Evolutionary conservation across 225 moss, liverwort and hornwort species (phyloP).

Genomic region (Straminergon stramineum): DNA sequence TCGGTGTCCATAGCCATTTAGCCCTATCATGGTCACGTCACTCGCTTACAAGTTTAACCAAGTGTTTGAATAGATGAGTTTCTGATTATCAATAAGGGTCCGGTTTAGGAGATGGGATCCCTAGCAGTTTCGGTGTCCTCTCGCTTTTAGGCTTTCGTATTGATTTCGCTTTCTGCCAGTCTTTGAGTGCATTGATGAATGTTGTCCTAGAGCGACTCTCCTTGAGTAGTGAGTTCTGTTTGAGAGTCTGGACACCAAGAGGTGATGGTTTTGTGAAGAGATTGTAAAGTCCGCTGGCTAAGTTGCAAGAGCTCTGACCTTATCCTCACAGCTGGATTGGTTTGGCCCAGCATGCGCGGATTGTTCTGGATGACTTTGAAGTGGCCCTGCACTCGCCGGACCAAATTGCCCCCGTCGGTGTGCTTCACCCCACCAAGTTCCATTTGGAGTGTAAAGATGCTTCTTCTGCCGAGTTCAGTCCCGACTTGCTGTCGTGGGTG

Average conservation of each 20-base stretch:
- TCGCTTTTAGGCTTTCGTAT: background rate
- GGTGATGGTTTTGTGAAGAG: slow-evolving; percentile 30
- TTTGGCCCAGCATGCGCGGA: slow-evolving; percentile 79
- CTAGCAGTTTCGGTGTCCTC: background rate
- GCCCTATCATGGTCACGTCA: too few relatives aligned
- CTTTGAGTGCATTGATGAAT: background rate
- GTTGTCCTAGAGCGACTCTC: background rate
- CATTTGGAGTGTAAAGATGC: slow-evolving; percentile 58
- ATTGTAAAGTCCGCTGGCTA: slow-evolving; percentile 15
- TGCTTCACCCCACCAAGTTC: slow-evolving; percentile 74
- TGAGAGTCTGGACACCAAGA: slow-evolving; percentile 15
- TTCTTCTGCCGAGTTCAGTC: slow-evolving; percentile 5
- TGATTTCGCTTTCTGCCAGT: background rate
- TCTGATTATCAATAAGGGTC: background rate
- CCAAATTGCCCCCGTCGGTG: slow-evolving; percentile 84
- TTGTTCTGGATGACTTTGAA: slow-evolving; percentile 73
- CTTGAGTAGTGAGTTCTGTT: background rate
- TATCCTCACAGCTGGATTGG: slow-evolving; percentile 54
- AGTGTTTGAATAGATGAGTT: background rate
- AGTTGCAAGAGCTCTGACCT: slow-evolving; percentile 11
- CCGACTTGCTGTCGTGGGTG: slow-evolving; percentile 7
- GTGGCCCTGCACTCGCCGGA: slow-evolving; percentile 69
- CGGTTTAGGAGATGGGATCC: background rate
- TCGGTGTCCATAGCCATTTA: background rate
- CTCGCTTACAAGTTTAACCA: background rate